Evolutionary conservation across 768 basidiomycete genomes (phyloP), one percentile per base, ranked within the genome.

Genomic region (Xerocomus potaroensis): DNA sequence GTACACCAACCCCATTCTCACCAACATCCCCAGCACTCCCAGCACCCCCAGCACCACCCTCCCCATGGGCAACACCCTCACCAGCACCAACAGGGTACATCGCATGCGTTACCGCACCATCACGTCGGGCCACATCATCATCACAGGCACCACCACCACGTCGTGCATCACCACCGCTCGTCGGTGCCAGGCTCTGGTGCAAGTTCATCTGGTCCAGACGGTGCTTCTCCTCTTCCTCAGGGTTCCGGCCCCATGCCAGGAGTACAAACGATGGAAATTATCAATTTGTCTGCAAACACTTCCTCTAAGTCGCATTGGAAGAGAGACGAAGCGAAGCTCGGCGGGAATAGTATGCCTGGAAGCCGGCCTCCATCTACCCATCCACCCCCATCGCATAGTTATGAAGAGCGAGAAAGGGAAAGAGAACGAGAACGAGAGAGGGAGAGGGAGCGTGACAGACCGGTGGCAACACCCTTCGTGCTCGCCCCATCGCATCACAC

Each of bases 81-180:
- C 47, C 71, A 67, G 42, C 68, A 59, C 33, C 63, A 61, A 10
- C 65, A 65, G 15, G 47, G 47, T 27, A 22, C 70, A 46, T 66
- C 57, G 21, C 58, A 60, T 35, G 72, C 43, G 37, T 53, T 53
- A 77, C 48, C 78, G 71, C 71, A 73, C 30, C 67, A 71, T 49
- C 70, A 73, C 45, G 64, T 71, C 29, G 53, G 67, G n/a, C 77
- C 77, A 41, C 79, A 82, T 47, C 76, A 79, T 47, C 79, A 80
- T 51, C 70, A 59, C 23, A 58, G 58, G 36, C 58, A 59, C 11
- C 71, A 73, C 44, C 68, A 71, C 48, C 70, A 73, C 36, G 63
- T 72, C 40, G 45, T 72, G 21, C 77, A 79, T 42, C 75, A 81
- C 41, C 76, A 79, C 42, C 79, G 80, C 53, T 67, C 72, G 8